Percentiles rank a stretch among this genome's conserved stretches.
Conservation (phyloP, 1,139 yeast genomes). For the Taphrina deformans region DNA sequence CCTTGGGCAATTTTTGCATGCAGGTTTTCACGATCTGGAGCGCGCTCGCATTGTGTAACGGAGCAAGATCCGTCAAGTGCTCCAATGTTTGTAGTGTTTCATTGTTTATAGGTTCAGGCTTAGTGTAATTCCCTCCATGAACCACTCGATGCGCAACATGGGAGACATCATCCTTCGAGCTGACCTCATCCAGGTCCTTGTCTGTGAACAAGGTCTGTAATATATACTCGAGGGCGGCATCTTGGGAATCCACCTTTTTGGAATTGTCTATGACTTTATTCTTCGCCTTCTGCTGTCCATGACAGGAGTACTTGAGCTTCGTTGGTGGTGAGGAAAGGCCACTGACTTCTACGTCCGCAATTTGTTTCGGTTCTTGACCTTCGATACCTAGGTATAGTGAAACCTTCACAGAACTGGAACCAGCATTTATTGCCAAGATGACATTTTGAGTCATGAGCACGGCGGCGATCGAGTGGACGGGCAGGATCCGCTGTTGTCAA, state of each 20-base stretch:
- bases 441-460: background rate
- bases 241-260: conserved; percentile 36
- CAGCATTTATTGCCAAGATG: conserved; percentile 39
- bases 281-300: conserved; percentile 17
- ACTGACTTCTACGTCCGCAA: conserved; percentile 36
- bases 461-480: too few relatives aligned
- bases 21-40: conserved; percentile 39
- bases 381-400: conserved; percentile 35
- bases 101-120: conserved; percentile 37
- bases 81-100: conserved; percentile 37
- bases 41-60: conserved; percentile 39
- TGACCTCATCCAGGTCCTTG: conserved; percentile 22
- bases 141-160: conserved; percentile 39
- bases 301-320: conserved; percentile 34
- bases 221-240: conserved; percentile 37
- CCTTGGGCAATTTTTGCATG: conserved; percentile 23
- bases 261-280: conserved; percentile 31
- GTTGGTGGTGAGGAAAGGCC: conserved; percentile 39
- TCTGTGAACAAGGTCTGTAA: conserved; percentile 22
- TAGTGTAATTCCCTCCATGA: conserved; percentile 38
- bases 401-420: conserved; percentile 40
- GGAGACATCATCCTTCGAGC: conserved; percentile 34
- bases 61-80: conserved; percentile 39
- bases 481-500: too few relatives aligned
- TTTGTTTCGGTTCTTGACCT: conserved; percentile 22